A percentile compares a stretch with the other conserved stretches of the same genome.
phyloP scores from a whole-genome alignment of 495 filamentous ascomycete genomes.

The Hyphodiscus hymeniophilus region DNA sequence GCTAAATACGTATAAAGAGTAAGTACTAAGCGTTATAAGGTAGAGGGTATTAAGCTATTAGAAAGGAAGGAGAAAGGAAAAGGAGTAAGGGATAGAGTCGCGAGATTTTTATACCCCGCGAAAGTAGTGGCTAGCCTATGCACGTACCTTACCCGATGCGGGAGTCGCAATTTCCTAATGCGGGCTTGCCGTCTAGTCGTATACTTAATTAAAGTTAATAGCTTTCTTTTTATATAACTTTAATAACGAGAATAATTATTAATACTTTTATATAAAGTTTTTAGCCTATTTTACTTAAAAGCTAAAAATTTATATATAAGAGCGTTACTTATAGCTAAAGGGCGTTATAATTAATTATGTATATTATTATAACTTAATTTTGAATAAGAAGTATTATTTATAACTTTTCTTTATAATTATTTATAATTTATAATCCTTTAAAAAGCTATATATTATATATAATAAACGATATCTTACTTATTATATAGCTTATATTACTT shows the following conservation, averaged over 20 bases:
- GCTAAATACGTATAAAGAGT: constrained; percentile 9
- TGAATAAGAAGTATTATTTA: background rate
- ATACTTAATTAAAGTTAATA: constrained; percentile 9
- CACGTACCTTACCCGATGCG: background rate
- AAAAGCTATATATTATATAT: background rate
- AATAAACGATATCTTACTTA: constrained; percentile 1
- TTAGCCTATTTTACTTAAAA: constrained; percentile 11
- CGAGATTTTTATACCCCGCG: constrained; percentile 7
- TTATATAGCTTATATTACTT: constrained; percentile 1
- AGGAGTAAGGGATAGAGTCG: constrained; percentile 10
- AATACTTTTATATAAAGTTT: constrained; percentile 16
- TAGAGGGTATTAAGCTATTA: constrained; percentile 1
- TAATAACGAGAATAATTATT: background rate
- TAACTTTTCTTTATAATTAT: constrained; percentile 1
- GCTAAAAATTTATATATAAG: background rate
- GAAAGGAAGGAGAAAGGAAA: constrained; percentile 11
- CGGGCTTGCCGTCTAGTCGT: constrained; percentile 1
- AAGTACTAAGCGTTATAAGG: constrained; percentile 8
- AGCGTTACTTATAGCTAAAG: background rate
- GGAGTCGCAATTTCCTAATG: background rate
- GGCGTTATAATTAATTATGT: background rate
- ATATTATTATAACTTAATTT: constrained; percentile 2
- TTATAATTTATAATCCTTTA: background rate
- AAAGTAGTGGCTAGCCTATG: background rate
- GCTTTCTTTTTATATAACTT: constrained; percentile 18